A percentile compares a stretch with the other conserved stretches of the same genome.
These are phyloP conservation scores for Fusarium sp. DNA, from an alignment of 2,329 filamentous ascomycete genomes.

Conservation along the genomic window DNA sequence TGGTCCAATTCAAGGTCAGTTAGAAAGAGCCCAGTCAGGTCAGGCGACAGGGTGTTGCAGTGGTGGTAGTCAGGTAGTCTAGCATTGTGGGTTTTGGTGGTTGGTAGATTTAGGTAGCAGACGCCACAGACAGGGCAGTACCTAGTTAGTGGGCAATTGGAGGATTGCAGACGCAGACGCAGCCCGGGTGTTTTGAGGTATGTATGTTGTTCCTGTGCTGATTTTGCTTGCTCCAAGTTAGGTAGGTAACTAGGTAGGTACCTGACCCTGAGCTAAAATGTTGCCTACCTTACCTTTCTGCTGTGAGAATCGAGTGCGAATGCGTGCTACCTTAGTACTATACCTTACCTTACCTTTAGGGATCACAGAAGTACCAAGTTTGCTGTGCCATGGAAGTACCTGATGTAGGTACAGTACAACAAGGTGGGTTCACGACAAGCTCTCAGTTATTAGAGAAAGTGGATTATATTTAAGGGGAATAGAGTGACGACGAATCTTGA, in stretches of 20 bases:
- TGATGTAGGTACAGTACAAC: conserved; percentile 14
- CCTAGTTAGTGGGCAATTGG: not conserved
- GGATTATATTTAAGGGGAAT: not conserved
- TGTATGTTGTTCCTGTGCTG: not conserved
- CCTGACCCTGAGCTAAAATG: not conserved
- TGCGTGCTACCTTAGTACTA: not conserved
- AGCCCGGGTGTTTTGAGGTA: too few species aligned
- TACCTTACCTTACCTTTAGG: too few species aligned
- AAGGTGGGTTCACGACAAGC: conserved; percentile 3
- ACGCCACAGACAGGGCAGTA: conserved; percentile 23
- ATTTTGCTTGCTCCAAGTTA: not conserved
- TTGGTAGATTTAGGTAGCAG: conserved; percentile 17
- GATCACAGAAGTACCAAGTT: not conserved
- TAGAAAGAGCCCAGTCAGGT: conserved; percentile 17
- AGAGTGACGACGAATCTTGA: not conserved
- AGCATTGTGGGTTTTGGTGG: conserved; percentile 20
- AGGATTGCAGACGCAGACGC: conserved; percentile 1
- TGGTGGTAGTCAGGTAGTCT: not conserved
- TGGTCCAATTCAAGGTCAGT: conserved; percentile 27
- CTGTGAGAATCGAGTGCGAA: not conserved
- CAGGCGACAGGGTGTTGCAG: conserved; percentile 36
- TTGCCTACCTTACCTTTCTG: not conserved
- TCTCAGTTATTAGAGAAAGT: conserved; percentile 8
- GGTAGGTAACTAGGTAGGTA: not conserved
- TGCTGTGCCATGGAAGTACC: not conserved